These are phyloP conservation scores for Cladosporium sp. DNA, from an alignment of 2,329 filamentous ascomycete species.

Conservation along the genomic window DNA sequence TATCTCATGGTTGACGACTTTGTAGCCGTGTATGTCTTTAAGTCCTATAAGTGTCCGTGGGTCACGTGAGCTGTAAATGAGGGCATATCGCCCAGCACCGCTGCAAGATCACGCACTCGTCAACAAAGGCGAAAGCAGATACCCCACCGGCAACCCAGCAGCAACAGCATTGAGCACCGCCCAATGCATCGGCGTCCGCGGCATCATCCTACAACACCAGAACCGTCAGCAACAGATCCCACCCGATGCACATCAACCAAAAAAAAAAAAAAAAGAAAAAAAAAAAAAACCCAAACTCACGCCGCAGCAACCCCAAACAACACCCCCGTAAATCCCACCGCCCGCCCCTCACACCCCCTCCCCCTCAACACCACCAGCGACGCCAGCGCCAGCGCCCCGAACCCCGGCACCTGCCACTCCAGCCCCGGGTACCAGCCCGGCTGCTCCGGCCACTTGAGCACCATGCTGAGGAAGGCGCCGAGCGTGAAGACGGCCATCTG, in stretches of 20 bases:
- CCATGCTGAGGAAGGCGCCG: slow-evolving; percentile 4
- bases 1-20: not conserved
- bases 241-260: too few relatives aligned
- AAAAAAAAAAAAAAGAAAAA: not conserved
- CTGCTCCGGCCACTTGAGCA: slow-evolving; percentile 4
- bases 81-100: too few relatives aligned
- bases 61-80: too few relatives aligned
- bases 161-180: slow-evolving; percentile 4
- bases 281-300: not conserved
- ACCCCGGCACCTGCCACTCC: not conserved
- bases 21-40: not conserved
- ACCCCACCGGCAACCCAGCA: slow-evolving; percentile 2
- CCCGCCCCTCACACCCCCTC: slow-evolving; percentile 1
- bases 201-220: not conserved
- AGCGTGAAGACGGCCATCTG: slow-evolving; percentile 1
- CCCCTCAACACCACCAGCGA: not conserved
- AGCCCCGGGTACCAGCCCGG: not conserved
- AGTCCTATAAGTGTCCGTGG: too few relatives aligned
- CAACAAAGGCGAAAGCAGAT: slow-evolving; percentile 1
- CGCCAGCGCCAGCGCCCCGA: not conserved
- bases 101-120: not conserved
- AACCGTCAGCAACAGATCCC: not conserved
- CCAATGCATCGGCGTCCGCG: slow-evolving; percentile 4
- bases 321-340: slow-evolving; percentile 2
- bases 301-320: slow-evolving; percentile 7